Base-by-base conservation (phyloP, 2,329 filamentous ascomycete species). In the Fusarium virguliforme region DNA sequence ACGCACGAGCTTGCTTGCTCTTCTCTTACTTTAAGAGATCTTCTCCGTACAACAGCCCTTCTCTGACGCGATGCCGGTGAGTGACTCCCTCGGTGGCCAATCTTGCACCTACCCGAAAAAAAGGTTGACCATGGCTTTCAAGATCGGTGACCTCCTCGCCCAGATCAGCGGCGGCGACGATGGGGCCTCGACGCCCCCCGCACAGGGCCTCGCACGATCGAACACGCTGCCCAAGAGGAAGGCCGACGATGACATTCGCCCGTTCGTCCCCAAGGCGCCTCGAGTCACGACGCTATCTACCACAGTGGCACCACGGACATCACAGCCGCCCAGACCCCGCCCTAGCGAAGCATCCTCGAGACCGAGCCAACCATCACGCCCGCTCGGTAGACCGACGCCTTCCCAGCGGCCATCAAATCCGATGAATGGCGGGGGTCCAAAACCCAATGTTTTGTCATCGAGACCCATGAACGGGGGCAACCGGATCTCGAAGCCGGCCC, bases 151-250 rank as follows among this genome's bases (percentile, higher is more conserved):
- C 65, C 75, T 81, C 55, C 73, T 81, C 35, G 89, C 88, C 71
- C 86, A 89, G 77, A 91, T 91, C 71, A 87, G 83, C 70, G 89
- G 83, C 70, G 89, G 85, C 68, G 83, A 85, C 57, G 84, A 85
- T 58, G 69, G 66, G 76, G 80, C 83, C 73, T 74, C 84, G 13
- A 74, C 77, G 48, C 74, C 75, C 55, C 64, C 81, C 46, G 72
- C 81, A 15, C 73, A 81, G 8, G 74, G 77, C 35, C 65, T 77
- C 15, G 65, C 68, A 22, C 76, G 77, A 61, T 64, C 74, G 6
- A 75, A 66, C 34, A 67, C 74, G 12, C 58, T 79, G 30, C 78
- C 82, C 38, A 91, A 91, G 79, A 85, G 89, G 70, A 91, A 90
- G 76, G 86, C 88, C 54, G 85, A 87, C 37, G 83, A 86, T 65